Base-by-base conservation (phyloP, 164 flowering plant species). In the Sextonia rubra region DNA sequence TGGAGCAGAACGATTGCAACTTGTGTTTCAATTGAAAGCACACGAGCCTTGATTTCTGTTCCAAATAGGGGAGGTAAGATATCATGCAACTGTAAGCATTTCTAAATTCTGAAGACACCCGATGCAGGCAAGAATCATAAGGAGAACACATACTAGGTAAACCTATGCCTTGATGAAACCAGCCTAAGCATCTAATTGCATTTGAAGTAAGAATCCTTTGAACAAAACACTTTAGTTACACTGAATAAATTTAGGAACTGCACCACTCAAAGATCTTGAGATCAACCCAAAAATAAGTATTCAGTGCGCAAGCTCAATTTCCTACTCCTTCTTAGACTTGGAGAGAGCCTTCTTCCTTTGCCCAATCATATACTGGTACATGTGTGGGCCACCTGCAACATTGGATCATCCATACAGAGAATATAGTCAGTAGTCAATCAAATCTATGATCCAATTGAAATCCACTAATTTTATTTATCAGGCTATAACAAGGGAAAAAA, bases 271-370 rank as follows among this genome's bases (percentile, higher is more conserved):
- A 56, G 20, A 64, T 18, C 14, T 48, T 49, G 20, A 27, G 25
- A 60, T 66, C 12, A 73, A 55, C 63, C 49, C 47, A n/a, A 44
- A 6, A 44, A 73, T 7, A 60, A 52, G 58, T 17, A 52, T 52
- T 15, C 7, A 4, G n/a, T 20, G 23, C 29, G 14, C 58, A 4
- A 14, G 14, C 58, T 52, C 58, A 52, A 52, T 52, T 52, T 52
- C 18, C 79, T 84, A 92, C 62, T 85, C 92, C 69, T 70, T 80
- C 79, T 94, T 94, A 4, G 92, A 82, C 83, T 90, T 92, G 56
- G 97, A 76, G 65, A 94, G 91, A 66, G 96, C 94, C 79, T 81
- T 89, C 84, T 89, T 92, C 81, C 98, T 85, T 84, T 92, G 98
- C 29, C 86, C 86, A 60, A 91, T 88, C 98, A 94, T 94, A 58